Percentiles rank a stretch among this genome's conserved stretches.
These are phyloP conservation scores for Nicotiana attenuata DNA, from an alignment of 257 asterid genomes.

Conservation along the genomic window DNA sequence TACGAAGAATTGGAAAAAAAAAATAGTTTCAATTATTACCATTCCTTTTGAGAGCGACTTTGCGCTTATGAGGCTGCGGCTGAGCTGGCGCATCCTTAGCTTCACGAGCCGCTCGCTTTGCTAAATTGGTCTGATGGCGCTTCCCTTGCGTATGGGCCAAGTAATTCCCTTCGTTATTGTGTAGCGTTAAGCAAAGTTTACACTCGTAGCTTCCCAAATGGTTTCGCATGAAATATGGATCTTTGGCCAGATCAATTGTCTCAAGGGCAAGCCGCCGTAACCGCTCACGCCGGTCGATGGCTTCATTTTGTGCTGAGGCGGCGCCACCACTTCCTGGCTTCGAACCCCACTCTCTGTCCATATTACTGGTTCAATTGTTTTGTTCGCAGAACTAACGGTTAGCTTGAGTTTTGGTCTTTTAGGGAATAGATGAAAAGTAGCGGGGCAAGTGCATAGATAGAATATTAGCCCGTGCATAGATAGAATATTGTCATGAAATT, in stretches of 20 bases:
- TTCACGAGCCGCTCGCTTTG: slow-evolving; percentile 95
- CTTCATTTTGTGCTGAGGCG: slow-evolving; percentile 93
- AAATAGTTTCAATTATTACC: slow-evolving; percentile 29
- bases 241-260: slow-evolving; percentile 91
- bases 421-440: too few relatives aligned
- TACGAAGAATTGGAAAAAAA: too few relatives aligned
- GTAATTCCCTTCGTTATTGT: slow-evolving; percentile 97
- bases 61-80: slow-evolving; percentile 98
- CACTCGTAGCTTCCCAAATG: slow-evolving; percentile 97
- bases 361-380: neutral
- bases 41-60: slow-evolving; percentile 52
- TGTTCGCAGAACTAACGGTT: too few relatives aligned
- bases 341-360: slow-evolving; percentile 99
- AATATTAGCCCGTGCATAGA: too few relatives aligned
- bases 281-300: slow-evolving; percentile 95
- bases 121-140: slow-evolving; percentile 97
- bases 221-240: slow-evolving; percentile 97
- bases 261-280: slow-evolving; percentile 87
- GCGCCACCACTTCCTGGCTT: slow-evolving; percentile 99
- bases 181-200: slow-evolving; percentile 88
- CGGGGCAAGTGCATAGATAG: too few relatives aligned
- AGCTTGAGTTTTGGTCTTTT: too few relatives aligned
- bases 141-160: slow-evolving; percentile 98
- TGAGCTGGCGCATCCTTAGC: slow-evolving; percentile 97
- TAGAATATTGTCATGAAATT: too few relatives aligned